A percentile compares a stretch with the other conserved stretches of the same genome.
phyloP scores from a whole-genome alignment of 768 basidiomycete genomes.

The Termitomyces sp. region DNA sequence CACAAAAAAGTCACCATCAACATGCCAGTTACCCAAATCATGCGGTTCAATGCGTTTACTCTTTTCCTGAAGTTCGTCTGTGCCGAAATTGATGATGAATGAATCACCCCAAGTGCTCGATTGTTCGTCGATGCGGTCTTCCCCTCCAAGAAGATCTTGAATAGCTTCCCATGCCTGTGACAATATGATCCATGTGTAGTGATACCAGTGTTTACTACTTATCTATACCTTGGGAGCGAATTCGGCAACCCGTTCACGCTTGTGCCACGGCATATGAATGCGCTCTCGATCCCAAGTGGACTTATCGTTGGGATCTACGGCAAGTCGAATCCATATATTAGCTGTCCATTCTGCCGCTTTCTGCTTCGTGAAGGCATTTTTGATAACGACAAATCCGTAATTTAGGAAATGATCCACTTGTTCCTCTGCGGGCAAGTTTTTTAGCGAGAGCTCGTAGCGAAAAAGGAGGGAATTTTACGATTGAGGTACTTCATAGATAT shows the following conservation, averaged over 20 bases:
- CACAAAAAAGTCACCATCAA: constrained; percentile 58
- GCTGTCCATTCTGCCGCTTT: constrained; percentile 47
- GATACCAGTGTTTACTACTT: background rate
- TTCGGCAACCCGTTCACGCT: constrained; percentile 37
- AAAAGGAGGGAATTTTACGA: constrained; percentile 20
- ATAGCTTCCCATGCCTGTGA: constrained; percentile 57
- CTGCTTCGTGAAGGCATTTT: constrained; percentile 49
- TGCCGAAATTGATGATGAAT: constrained; percentile 63
- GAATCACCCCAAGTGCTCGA: constrained; percentile 52
- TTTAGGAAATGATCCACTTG: constrained; percentile 54
- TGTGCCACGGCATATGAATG: constrained; percentile 55
- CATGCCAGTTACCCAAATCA: constrained; percentile 62
- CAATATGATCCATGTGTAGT: background rate
- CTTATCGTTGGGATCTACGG: constrained; percentile 49
- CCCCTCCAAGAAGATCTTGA: constrained; percentile 56
- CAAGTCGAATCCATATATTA: constrained; percentile 50
- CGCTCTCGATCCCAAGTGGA: constrained; percentile 51
- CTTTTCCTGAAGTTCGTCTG: constrained; percentile 33
- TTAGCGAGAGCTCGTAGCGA: background rate
- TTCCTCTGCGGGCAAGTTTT: constrained; percentile 27
- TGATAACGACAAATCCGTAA: constrained; percentile 51
- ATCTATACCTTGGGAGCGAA: constrained; percentile 49
- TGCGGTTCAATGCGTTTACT: constrained; percentile 30
- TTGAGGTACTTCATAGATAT: constrained; percentile 28
- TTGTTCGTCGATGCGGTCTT: constrained; percentile 51